These are phyloP conservation scores for Castanea mollissima DNA, from an alignment of 306 rosid species.

Conservation along the genomic window DNA sequence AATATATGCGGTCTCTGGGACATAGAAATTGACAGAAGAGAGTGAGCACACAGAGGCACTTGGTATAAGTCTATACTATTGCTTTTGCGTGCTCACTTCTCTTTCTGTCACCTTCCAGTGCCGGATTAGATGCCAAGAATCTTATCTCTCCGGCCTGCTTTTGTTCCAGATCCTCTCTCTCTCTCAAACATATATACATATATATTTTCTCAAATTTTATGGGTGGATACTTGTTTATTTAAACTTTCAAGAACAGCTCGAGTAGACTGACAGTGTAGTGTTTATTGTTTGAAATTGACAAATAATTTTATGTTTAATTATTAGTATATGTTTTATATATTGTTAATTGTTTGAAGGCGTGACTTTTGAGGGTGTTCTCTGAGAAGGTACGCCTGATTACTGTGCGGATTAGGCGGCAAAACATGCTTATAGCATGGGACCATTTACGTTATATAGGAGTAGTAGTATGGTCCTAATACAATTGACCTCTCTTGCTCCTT, in stretches of 20 bases:
- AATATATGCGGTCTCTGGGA: conserved; percentile 22
- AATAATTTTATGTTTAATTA: neutral
- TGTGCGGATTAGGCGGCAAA: conserved; percentile 41
- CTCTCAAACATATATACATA: neutral
- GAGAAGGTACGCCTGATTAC: conserved; percentile 28
- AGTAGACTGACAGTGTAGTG: neutral
- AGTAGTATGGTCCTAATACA: conserved; percentile 51
- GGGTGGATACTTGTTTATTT: no score
- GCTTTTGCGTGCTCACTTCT: conserved; percentile 92
- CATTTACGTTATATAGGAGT: conserved; percentile 36
- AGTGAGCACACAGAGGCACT: conserved; percentile 95
- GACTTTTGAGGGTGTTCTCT: conserved; percentile 41
- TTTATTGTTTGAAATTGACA: neutral
- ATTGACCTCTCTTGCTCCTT: neutral
- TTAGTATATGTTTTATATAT: neutral
- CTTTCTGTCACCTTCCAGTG: conserved; percentile 75
- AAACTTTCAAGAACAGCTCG: neutral
- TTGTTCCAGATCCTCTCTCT: conserved; percentile 18
- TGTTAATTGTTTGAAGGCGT: conserved; percentile 40
- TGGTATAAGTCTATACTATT: conserved; percentile 49
- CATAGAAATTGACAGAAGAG: conserved; percentile 99
- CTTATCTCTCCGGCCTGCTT: conserved; percentile 19
- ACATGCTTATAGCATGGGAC: conserved; percentile 42
- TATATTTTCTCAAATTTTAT: no score
- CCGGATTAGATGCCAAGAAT: conserved; percentile 14